A percentile compares a stretch with the other conserved stretches of the same genome.
phyloP scores from a whole-genome alignment of 306 rosid species.

The Corylus americana region DNA sequence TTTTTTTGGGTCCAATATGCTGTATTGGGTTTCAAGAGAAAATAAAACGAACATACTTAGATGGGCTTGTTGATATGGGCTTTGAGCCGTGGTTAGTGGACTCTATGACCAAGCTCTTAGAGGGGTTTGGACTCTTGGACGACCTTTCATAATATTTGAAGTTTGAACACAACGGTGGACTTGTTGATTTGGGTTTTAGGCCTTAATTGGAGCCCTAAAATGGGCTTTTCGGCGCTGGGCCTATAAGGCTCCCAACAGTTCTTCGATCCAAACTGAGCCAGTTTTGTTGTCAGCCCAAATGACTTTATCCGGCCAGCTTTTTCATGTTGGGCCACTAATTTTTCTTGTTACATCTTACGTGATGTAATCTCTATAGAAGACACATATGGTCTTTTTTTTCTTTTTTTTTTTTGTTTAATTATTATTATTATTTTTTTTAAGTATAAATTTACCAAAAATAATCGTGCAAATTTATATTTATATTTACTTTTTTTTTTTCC shows the following conservation, averaged over 20 bases:
- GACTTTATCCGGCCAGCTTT: neutral
- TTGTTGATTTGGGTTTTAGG: neutral
- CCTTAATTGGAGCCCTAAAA: neutral
- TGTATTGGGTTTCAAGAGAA: too few relatives aligned
- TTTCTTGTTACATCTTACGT: too few relatives aligned
- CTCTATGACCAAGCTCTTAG: neutral
- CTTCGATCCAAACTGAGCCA: neutral
- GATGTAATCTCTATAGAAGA: too few relatives aligned
- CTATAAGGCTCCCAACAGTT: neutral
- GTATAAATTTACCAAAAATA: too few relatives aligned
- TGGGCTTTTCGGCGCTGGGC: neutral
- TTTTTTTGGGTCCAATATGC: too few relatives aligned
- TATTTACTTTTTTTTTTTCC: too few relatives aligned
- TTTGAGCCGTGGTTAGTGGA: neutral
- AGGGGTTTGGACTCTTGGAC: neutral
- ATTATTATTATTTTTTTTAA: too few relatives aligned
- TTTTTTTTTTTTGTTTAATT: too few relatives aligned
- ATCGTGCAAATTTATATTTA: too few relatives aligned
- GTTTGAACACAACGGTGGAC: neutral
- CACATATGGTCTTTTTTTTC: too few relatives aligned
- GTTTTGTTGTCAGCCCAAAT: neutral
- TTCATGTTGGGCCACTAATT: too few relatives aligned
- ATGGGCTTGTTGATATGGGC: neutral
- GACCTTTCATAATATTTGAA: neutral
- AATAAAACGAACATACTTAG: neutral